These are phyloP conservation scores for Malbranchea zuffiana DNA, from an alignment of 2,329 filamentous ascomycete genomes.

Conservation along the genomic window DNA sequence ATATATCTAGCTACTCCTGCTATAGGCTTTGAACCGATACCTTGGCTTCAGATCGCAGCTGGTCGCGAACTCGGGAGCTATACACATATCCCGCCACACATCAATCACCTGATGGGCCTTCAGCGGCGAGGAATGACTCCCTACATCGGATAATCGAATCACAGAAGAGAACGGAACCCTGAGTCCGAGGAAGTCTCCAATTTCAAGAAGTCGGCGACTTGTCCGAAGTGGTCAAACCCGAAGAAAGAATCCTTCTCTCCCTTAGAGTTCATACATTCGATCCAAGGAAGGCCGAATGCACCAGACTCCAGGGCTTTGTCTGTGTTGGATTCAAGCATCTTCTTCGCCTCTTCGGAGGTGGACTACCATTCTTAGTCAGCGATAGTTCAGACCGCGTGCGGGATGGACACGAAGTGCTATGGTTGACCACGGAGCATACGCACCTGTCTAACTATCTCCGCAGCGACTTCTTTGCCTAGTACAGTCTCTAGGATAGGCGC, in stretches of 20 bases:
- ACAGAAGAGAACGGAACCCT: conserved; percentile 24
- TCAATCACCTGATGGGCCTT: too few relatives aligned
- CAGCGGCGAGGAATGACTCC: too few relatives aligned
- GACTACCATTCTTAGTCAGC: conserved; percentile 15
- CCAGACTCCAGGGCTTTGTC: conserved; percentile 42
- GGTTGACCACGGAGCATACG: conserved; percentile 6
- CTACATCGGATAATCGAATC: too few relatives aligned
- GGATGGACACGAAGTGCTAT: neutral
- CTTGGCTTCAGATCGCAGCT: too few relatives aligned
- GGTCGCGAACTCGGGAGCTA: too few relatives aligned
- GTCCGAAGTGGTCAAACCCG: conserved; percentile 51
- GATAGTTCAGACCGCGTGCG: too few relatives aligned
- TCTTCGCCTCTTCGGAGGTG: conserved; percentile 36
- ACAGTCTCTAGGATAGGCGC: conserved; percentile 34
- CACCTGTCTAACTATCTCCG: conserved; percentile 35
- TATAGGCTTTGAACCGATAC: too few relatives aligned
- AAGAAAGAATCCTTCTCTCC: conserved; percentile 47
- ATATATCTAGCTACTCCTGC: too few relatives aligned
- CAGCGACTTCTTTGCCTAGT: conserved; percentile 36
- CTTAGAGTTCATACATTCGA: conserved; percentile 44
- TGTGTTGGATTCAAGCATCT: conserved; percentile 39
- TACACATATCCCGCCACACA: too few relatives aligned
- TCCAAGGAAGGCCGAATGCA: conserved; percentile 53
- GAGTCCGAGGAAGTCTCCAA: conserved; percentile 31
- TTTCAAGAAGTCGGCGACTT: conserved; percentile 43